Evolutionary conservation across 345 rosid genomes (phyloP), one percentile per base, ranked within the genome.

Genomic region (Heritiera fomes): DNA sequence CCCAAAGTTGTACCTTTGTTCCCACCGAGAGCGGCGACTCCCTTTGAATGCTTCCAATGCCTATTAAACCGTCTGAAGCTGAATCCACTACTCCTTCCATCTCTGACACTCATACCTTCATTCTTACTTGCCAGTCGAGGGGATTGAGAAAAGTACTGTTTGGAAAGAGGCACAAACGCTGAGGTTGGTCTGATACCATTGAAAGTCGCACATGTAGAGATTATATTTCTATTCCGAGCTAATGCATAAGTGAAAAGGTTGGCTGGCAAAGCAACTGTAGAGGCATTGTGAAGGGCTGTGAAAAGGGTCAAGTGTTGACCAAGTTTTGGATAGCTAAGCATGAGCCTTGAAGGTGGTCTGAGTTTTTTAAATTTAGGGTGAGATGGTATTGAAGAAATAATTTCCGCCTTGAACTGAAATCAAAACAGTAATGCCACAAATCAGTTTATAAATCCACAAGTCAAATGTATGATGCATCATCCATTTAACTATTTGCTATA

Each of bases 61-160:
- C 84, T 82, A 76, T 76, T 47, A 78, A 75, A 77, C 49, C 83
- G 76, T 78, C 76, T 79, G 40, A 62, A 50, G 73, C 78, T 67
- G 30, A 78, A 65, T 66, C 84, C 75, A 43, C 71, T 73, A 41
- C 47, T 38, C 75, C 40, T 82, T 68, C 76, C 86, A 61, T 75
- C 76, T 64, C 63, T 10, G 13, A 61, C 75, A 61, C 82, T 79
- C 67, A 53, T 32, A 70, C 28, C 56, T 72, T 75, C 72, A 55
- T 59, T 80, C 75, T 75, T 80, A 58, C 59, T 46, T 43, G 60
- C 85, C 46, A 40, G 75, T 58, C 18, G 71, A 2, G 86, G 77
- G 67, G 74, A 77, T 80, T 83, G 84, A 70, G 89, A 90, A 71
- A 89, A 88, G 74, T 9, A 83, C 74, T 85, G 85, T 85, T 64